Evolutionary conservation across 345 rosid genomes (phyloP), one percentile per base, ranked within the genome.

Genomic region (Sisymbrium altissimum): DNA sequence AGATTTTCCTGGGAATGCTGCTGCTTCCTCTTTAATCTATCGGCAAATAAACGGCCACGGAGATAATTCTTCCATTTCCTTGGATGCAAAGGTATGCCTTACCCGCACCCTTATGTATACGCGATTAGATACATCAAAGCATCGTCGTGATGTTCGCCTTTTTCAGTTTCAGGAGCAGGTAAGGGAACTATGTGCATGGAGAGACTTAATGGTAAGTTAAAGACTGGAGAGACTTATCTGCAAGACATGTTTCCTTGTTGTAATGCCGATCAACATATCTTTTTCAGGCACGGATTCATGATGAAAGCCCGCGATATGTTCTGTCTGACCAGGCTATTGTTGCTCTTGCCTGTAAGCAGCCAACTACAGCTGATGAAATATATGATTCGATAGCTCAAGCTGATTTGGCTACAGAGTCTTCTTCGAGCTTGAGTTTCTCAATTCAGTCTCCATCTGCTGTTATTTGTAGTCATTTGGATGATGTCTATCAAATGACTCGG

Each of bases 251-350:
- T 29, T 36, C 43, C 36, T 59, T 21, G 19, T 27, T 48, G 14
- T 60, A 68, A 68, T 75, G 14, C 15, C 5, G 44, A 14, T 49
- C 25, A 35, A 39, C 19, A n/a, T 66, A 5, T 54, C 23, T 6
- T 35, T 45, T 19, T 70, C 85, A 92, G 99, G 98, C 94, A 70
- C 92, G 96, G 33, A 81, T 92, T 52, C 98, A 92, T 84, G 99
- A 92, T 76, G 99, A 95, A 84, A 89, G 97, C 84, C 79, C 82
- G 12, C 87, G 92, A 81, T 89, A 75, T 80, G 88, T 89, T 25
- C 65, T 95, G 79, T 86, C 97, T 40, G 99, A 95, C 71, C 92
- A 83, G 64, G 96, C 97, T 38, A 76, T 95, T 64, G 64, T 85
- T 68, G 84, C 87, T 65, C 87, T 95, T 38, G 89, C 96, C 14